phyloP scores from a whole-genome alignment of 208 protist species.

The Lotmaria passim region DNA sequence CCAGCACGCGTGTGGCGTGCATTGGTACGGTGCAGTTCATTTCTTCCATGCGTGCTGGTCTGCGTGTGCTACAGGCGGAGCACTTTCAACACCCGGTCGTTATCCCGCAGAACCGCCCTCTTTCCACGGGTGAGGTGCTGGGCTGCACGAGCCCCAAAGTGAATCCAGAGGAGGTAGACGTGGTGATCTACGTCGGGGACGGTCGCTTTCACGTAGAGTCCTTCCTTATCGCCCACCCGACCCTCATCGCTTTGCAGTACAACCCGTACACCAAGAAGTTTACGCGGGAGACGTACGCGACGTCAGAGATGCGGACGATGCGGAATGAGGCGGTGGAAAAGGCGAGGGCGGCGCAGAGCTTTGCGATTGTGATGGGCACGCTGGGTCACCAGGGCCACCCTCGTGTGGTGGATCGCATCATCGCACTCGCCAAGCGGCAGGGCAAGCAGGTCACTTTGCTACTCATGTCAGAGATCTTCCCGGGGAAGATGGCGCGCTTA shows the following conservation, averaged over 20 bases:
- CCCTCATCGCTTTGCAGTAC: constrained; percentile 92
- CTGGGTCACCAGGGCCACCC: constrained; percentile 97
- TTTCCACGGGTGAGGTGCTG: constrained; percentile 98
- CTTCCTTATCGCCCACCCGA: constrained; percentile 98
- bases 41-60: constrained; percentile 91
- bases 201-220: constrained; percentile 99
- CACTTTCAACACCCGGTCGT: constrained; percentile 84
- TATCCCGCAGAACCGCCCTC: constrained; percentile 95
- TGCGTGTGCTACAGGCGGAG: constrained; percentile 69
- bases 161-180: constrained; percentile 59
- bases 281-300: constrained; percentile 94
- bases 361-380: constrained; percentile 97
- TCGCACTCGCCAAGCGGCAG: constrained; percentile 69
- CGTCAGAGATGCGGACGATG: constrained; percentile 90
- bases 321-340: constrained; percentile 81
- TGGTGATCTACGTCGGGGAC: constrained; percentile 96
- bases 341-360: constrained; percentile 81
- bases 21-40: constrained; percentile 98
- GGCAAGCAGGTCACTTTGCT: constrained; percentile 87
- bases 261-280: constrained; percentile 97
- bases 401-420: constrained; percentile 92
- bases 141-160: constrained; percentile 98
- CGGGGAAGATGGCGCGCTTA: constrained; percentile 93
- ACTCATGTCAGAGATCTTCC: constrained; percentile 98
- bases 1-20: constrained; percentile 81